phyloP scores from a whole-genome alignment of 164 flowering plant genomes.

The Annona squamosa region DNA sequence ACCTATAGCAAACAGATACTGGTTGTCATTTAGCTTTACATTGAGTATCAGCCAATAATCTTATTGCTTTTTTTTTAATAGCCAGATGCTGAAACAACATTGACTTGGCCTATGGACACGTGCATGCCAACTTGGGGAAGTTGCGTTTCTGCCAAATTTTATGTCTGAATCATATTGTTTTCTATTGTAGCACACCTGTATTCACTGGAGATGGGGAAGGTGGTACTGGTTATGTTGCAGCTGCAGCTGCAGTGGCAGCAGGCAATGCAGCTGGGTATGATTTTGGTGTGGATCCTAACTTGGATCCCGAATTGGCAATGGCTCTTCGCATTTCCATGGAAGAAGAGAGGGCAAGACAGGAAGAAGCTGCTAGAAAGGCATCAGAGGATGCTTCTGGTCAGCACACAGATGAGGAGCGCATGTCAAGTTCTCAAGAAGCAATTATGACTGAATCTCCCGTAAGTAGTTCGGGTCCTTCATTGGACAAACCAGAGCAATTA shows the following conservation, averaged over 20 bases:
- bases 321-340: conserved; percentile 98
- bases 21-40: neutral
- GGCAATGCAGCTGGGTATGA: conserved; percentile 76
- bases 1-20: no score
- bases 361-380: conserved; percentile 92
- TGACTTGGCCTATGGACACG: no score
- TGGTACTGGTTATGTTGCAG: conserved; percentile 69
- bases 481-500: no score
- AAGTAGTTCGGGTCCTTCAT: conserved; percentile 35
- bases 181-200: conserved; percentile 63
- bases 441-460: conserved; percentile 49
- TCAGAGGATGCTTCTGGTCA: conserved; percentile 69
- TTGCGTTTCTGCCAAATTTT: neutral
- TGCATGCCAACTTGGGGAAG: no score
- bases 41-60: neutral
- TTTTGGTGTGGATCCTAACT: conserved; percentile 95
- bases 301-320: conserved; percentile 97
- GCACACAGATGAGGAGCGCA: conserved; percentile 54
- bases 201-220: conserved; percentile 95
- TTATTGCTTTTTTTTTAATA: neutral
- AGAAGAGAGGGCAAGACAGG: conserved; percentile 99
- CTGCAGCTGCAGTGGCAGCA: conserved; percentile 73
- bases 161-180: neutral
- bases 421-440: conserved; percentile 58
- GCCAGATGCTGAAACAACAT: no score